Conservation (phyloP, 1,284 basidiomycete genomes). For the Pterulicium gracile region DNA sequence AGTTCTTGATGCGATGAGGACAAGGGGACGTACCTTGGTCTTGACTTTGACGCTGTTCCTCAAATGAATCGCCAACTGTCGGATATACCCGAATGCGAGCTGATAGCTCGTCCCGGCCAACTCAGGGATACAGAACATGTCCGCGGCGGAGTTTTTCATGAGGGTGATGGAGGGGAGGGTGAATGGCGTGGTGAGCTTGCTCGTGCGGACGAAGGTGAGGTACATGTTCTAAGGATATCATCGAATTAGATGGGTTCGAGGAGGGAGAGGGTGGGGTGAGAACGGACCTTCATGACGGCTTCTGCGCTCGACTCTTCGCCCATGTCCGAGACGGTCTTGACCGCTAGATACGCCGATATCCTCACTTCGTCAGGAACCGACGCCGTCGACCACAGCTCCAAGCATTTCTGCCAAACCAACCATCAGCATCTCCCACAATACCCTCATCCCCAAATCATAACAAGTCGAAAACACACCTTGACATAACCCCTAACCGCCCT, state of each 20-base stretch:
- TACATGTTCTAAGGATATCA: constrained; percentile 62
- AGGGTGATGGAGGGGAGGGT: constrained; percentile 91
- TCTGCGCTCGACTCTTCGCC: constrained; percentile 81
- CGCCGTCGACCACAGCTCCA: constrained; percentile 70
- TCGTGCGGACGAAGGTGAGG: constrained; percentile 72
- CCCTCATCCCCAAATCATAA: no score
- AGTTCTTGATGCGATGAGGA: constrained; percentile 10
- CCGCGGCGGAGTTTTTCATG: constrained; percentile 97
- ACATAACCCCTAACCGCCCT: constrained; percentile 80
- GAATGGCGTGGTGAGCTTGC: constrained; percentile 76
- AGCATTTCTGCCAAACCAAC: constrained; percentile 47
- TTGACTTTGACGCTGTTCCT: constrained; percentile 86
- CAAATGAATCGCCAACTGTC: constrained; percentile 91
- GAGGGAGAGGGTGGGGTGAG: constrained; percentile 5
- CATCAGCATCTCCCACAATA: constrained; percentile 5
- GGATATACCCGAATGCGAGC: constrained; percentile 94
- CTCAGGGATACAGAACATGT: constrained; percentile 75
- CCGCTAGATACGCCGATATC: constrained; percentile 82
- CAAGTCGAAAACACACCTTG: constrained; percentile 57
- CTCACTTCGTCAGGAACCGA: constrained; percentile 74
- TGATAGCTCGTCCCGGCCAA: constrained; percentile 69
- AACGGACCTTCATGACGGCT: constrained; percentile 71
- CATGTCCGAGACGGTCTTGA: constrained; percentile 73
- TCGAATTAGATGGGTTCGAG: constrained; percentile 5
- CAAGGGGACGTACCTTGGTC: constrained; percentile 50